Evolutionary conservation across 331 rosid species (phyloP), one percentile per base, ranked within the genome.

Genomic region (Quercus phellos): DNA sequence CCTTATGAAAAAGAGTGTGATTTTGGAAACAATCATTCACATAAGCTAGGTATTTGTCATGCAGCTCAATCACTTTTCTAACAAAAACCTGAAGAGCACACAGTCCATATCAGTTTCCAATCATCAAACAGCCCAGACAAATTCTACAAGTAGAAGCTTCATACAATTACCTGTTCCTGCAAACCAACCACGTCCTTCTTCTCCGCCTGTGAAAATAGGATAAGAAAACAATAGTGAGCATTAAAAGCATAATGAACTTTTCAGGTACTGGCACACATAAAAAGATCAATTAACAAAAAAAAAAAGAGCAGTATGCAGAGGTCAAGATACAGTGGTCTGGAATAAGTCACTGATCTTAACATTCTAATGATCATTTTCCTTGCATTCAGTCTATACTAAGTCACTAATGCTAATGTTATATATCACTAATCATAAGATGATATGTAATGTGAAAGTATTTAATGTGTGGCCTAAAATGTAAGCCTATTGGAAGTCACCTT

Each of bases 1-100:
- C 89, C 89, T 91, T 93, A 87, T 91, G 98, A 85, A 93, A 93
- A 77, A 93, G 97, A 3, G 93, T 85, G 81, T 91, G 98, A 80
- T 90, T 93, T 88, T 89, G 97, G 82, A 93, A 93, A 85, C 97
- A 91, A 30, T 89, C 85, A 58, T 85, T 91, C 81, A 93, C 98
- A 77, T 91, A 93, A 69, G 97, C 97, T 66, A 93, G 82, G 87
- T 93, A 93, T 73, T 93, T 93, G 90, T 91, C 98, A 54, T 93
- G 97, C 74, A 93, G 86, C 87, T 93, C 98, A 73, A 93, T 91
- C 81, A 93, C 94, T 81, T 83, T 86, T 78, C 89, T 78, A 21
- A 86, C 89, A 54, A 83, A 86, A 80, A 83, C 89, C 89, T 86
- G 89, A 75, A 75, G 35, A 55, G 24, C 69, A 79, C 69, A 79